A percentile compares a stretch with the other conserved stretches of the same genome.
Evolutionary conservation across 805 yeast species (phyloP).

Genomic region (Saitoella complicata): DNA sequence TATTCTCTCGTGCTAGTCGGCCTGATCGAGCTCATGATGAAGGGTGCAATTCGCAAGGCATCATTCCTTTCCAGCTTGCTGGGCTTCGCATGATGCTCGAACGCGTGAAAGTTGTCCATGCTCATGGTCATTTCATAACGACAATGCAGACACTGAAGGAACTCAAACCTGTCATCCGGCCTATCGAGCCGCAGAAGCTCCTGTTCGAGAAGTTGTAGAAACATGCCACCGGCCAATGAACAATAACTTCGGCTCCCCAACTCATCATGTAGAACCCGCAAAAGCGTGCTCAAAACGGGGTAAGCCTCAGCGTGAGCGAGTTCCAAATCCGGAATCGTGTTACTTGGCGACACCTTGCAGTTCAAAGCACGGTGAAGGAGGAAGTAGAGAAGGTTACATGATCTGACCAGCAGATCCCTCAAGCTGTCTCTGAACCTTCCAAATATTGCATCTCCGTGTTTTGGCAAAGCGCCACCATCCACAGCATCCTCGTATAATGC

Average conservation of each 20-base stretch:
- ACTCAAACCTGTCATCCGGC: slow-evolving; percentile 41
- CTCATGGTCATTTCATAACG: slow-evolving; percentile 52
- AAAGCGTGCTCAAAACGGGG: slow-evolving; percentile 25
- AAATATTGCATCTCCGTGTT: slow-evolving; percentile 5
- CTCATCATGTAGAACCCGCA: slow-evolving; percentile 53
- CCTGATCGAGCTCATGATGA: slow-evolving; percentile 39
- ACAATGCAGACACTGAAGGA: slow-evolving; percentile 67
- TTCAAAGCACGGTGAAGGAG: slow-evolving; percentile 20
- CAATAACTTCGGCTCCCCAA: slow-evolving; percentile 59
- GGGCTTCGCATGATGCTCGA: slow-evolving; percentile 43
- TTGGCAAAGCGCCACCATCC: background rate
- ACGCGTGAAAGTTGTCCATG: slow-evolving; percentile 40
- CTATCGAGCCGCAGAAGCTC: slow-evolving; percentile 30
- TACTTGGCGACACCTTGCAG: slow-evolving; percentile 10
- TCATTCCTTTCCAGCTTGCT: slow-evolving; percentile 26
- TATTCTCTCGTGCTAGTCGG: slow-evolving; percentile 38
- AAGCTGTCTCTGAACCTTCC: slow-evolving; percentile 5
- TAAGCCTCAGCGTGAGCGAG: slow-evolving; percentile 12
- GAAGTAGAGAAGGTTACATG: slow-evolving; percentile 16
- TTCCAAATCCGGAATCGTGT: slow-evolving; percentile 1
- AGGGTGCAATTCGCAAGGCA: slow-evolving; percentile 27
- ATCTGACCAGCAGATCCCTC: background rate
- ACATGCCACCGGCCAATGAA: slow-evolving; percentile 42
- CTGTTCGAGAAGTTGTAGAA: slow-evolving; percentile 44
- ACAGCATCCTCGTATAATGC: too few species aligned